Evolutionary conservation across 2,329 filamentous ascomycete genomes (phyloP), one percentile per base, ranked within the genome.

Genomic region (Dactylellina drechsleri): DNA sequence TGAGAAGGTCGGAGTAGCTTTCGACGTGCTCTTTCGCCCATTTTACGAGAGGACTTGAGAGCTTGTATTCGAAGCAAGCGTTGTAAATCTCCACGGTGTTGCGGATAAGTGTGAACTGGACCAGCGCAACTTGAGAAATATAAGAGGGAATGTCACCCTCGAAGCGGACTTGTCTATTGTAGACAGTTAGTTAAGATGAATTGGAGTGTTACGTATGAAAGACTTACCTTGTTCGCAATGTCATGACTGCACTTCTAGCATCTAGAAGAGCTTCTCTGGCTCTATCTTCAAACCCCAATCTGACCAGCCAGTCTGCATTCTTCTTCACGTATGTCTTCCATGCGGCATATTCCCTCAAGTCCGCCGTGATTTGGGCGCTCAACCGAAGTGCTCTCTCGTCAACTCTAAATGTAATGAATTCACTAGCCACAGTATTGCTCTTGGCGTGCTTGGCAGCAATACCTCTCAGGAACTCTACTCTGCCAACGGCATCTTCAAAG

Each of bases 11-110:
- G 79, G 97, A 98, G 84, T 98, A 98, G 1, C 89, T 89, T 79
- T 97, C 93, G 0, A 98, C 89, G 81, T 96, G 90, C 79, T 95
- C 91, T 82, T 97, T 98, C n/a, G 93, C 93, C 95, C 95, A 99
- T 81, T 94, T 96, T 79, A 99, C 94, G 79, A 93, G 96, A 0
- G 93, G 93, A 79, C 92, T 96, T 87, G 95, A 96, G 84, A 95
- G 92, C 13, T 89, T 85, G 26, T 92, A 87, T 10, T 93, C 90
- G 81, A 98, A 98, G 81, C 92, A 96, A 62, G 85, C 84, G 80
- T 96, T 92, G 82, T 95, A 97, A 80, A 92, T 93, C 80, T 88
- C 87, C 74, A 98, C 91, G 0, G 95, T 98, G 82, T 98, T 97
- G 79, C 92, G 90, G 81, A 99, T 94, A 77, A 97, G 87, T 64